A percentile compares a stretch with the other conserved stretches of the same genome.
Conservation (phyloP, 1,284 basidiomycete species). For the Prillingera fragicola region DNA sequence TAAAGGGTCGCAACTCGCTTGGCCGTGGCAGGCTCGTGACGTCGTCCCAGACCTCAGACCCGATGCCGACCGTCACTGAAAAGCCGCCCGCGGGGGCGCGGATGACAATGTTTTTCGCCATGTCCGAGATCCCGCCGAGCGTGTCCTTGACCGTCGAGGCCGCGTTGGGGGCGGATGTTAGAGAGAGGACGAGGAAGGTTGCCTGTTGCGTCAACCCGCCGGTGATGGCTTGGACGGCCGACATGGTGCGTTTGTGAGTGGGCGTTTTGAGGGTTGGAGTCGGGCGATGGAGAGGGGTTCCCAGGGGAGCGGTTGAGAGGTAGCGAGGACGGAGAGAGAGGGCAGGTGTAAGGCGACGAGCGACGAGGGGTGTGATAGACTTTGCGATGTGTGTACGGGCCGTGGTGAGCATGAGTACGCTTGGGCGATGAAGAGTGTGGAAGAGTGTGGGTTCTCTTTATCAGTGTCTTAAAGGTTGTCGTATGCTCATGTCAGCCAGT, state of each 20-base stretch:
- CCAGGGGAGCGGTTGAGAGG: background rate
- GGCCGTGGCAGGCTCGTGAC: conserved; percentile 8
- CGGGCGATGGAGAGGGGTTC: background rate
- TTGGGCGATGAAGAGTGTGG: too few species aligned
- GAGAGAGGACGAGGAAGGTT: conserved; percentile 25
- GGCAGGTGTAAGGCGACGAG: background rate
- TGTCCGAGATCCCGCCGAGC: background rate
- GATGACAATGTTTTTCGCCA: conserved; percentile 13
- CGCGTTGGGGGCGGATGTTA: conserved; percentile 5
- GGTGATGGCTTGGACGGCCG: conserved; percentile 7
- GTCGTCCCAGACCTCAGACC: conserved; percentile 10
- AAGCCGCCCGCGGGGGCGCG: conserved; percentile 7
- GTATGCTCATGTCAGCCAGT: too few species aligned
- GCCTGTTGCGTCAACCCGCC: conserved; percentile 11
- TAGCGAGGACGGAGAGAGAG: background rate
- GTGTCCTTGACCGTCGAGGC: background rate
- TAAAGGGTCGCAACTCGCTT: conserved; percentile 12
- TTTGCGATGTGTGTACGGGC: too few species aligned
- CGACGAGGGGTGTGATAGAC: background rate
- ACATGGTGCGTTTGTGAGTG: background rate
- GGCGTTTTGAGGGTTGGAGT: background rate
- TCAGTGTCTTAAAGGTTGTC: too few species aligned
- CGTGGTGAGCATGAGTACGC: too few species aligned
- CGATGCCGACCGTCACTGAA: conserved; percentile 14
- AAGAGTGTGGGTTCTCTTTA: too few species aligned